Percentiles rank a stretch among this genome's conserved stretches.
Conservation (phyloP, 1,139 yeast genomes). For the Taphrina communis region DNA sequence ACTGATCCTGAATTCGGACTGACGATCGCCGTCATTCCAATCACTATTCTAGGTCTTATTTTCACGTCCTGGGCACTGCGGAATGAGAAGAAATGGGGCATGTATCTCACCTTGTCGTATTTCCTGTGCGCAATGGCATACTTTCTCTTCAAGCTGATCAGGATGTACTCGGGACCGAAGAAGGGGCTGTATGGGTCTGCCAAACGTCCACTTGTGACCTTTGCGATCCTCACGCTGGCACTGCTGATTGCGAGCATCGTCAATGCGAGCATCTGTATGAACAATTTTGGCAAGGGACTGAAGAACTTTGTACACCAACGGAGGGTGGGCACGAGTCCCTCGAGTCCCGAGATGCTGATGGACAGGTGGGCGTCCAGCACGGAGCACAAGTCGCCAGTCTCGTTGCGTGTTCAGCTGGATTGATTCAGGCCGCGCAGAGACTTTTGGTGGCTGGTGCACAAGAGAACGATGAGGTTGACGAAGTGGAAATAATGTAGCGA, state of each 20-base stretch:
- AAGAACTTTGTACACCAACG: constrained; percentile 45
- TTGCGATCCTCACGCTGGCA: constrained; percentile 57
- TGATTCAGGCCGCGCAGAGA: neutral
- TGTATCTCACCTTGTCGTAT: constrained; percentile 51
- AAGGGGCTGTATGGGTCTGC: constrained; percentile 59
- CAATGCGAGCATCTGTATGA: constrained; percentile 53
- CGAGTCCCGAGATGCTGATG: constrained; percentile 21
- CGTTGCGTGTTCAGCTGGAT: constrained; percentile 19
- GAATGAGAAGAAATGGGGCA: constrained; percentile 53
- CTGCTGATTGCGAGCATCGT: constrained; percentile 55
- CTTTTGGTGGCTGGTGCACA: no score
- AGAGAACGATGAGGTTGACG: no score
- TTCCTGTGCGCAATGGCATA: constrained; percentile 59
- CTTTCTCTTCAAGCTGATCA: constrained; percentile 59
- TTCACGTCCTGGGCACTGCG: constrained; percentile 56
- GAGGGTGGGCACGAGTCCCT: constrained; percentile 15
- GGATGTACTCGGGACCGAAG: constrained; percentile 59
- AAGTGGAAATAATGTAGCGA: constrained; percentile 1
- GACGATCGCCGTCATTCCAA: constrained; percentile 60
- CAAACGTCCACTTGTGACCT: constrained; percentile 58
- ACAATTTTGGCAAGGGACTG: constrained; percentile 57
- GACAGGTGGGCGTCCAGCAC: constrained; percentile 14
- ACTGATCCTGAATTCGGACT: constrained; percentile 59
- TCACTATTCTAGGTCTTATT: constrained; percentile 56
- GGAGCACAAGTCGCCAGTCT: neutral